These are phyloP conservation scores for Metschnikowia lachancei DNA, from an alignment of 805 yeast genomes.

Conservation along the genomic window DNA sequence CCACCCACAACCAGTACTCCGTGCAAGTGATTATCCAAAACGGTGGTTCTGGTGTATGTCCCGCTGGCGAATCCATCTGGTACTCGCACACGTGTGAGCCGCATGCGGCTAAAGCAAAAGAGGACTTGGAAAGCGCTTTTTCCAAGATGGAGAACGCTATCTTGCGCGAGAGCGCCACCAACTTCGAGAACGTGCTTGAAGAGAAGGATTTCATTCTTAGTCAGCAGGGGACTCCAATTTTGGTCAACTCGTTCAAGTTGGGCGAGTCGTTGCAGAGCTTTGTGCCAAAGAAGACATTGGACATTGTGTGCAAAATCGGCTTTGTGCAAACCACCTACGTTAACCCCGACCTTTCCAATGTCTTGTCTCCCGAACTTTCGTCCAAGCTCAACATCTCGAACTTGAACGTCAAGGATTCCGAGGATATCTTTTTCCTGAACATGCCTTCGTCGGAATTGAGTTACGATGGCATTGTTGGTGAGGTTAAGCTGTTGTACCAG, in stretches of 20 bases:
- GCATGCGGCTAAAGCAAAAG: constrained; percentile 62
- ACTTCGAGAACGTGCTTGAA: constrained; percentile 45
- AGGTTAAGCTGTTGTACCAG: constrained; percentile 71
- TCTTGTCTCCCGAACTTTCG: constrained; percentile 27
- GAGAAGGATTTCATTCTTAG: constrained; percentile 35
- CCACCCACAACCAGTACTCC: constrained; percentile 61
- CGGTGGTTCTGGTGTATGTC: constrained; percentile 83
- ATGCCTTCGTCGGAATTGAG: constrained; percentile 85
- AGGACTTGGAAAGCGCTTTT: constrained; percentile 77
- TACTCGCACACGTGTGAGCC: constrained; percentile 75
- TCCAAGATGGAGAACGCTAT: constrained; percentile 76
- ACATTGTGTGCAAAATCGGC: constrained; percentile 42
- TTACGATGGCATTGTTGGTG: constrained; percentile 86
- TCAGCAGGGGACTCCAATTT: constrained; percentile 55
- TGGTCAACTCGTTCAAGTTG: constrained; percentile 73
- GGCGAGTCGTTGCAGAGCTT: constrained; percentile 85
- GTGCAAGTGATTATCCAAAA: constrained; percentile 89
- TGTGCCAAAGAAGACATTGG: constrained; percentile 70
- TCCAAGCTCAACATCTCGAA: constrained; percentile 27
- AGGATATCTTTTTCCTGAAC: constrained; percentile 39
- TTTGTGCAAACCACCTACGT: constrained; percentile 38
- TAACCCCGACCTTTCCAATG: constrained; percentile 38
- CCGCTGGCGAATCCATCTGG: constrained; percentile 87
- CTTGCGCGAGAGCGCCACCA: constrained; percentile 66
- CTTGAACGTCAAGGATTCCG: constrained; percentile 18